phyloP scores from a whole-genome alignment of 371 early-diverging fungal genomes.

The Apophysomyces ossiformis region DNA sequence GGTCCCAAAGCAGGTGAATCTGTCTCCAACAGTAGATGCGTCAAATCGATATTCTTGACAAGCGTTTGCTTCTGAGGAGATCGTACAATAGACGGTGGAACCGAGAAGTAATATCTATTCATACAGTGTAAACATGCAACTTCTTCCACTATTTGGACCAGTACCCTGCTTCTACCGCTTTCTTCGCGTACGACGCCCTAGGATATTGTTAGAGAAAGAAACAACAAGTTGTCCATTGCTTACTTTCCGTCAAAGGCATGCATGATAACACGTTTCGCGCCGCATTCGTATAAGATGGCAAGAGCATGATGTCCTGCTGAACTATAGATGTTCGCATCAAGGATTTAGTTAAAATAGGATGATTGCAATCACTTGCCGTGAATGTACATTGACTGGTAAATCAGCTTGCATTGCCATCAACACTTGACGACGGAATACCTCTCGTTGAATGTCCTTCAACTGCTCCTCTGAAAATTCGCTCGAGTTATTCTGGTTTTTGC shows the following conservation, averaged over 20 bases:
- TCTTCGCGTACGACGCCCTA: conserved; percentile 49
- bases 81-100: conserved; percentile 63
- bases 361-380: conserved; percentile 34
- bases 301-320: conserved; percentile 75
- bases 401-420: conserved; percentile 52
- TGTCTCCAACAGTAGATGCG: conserved; percentile 64
- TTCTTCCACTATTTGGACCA: neutral
- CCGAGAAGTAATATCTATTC: conserved; percentile 53
- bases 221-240: neutral
- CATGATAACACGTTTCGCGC: conserved; percentile 57
- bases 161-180: conserved; percentile 49
- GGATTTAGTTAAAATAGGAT: neutral
- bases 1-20: conserved; percentile 75
- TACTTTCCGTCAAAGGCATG: conserved; percentile 77
- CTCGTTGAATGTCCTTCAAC: conserved; percentile 55
- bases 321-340: conserved; percentile 14
- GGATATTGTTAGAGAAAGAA: neutral
- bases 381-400: conserved; percentile 73
- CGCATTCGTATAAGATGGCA: conserved; percentile 53
- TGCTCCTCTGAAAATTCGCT: conserved; percentile 38
- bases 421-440: conserved; percentile 60
- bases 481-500: conserved; percentile 26
- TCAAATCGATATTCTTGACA: conserved; percentile 56
- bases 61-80: conserved; percentile 53
- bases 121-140: neutral